Evolutionary conservation across 1,139 yeast species (phyloP).

Genomic region (Geotrichum bryndzae): DNA sequence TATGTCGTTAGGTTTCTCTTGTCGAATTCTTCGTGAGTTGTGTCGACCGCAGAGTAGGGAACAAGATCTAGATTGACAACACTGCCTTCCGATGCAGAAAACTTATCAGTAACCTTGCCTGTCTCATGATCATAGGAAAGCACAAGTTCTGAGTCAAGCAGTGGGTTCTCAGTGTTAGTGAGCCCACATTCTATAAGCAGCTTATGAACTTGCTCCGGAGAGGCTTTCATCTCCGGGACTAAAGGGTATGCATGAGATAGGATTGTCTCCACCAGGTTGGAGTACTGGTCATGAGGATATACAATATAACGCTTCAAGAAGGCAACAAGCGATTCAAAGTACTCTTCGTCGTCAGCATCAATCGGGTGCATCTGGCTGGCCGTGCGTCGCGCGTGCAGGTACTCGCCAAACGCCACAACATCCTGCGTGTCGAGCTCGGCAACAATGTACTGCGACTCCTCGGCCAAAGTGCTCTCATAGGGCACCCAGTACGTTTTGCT

Average conservation of each 20-base stretch:
- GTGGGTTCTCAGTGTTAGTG: conserved; percentile 11
- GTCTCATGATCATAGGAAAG: not conserved
- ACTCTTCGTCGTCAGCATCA: not conserved
- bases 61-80: conserved; percentile 1
- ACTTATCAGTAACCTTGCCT: conserved; percentile 6
- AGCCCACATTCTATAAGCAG: conserved; percentile 11
- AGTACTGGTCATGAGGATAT: conserved; percentile 24
- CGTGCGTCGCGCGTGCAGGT: not conserved
- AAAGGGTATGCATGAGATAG: conserved; percentile 2
- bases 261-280: conserved; percentile 19
- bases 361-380: not conserved
- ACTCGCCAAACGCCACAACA: conserved; percentile 5
- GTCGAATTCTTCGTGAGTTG: conserved; percentile 3
- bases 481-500: conserved; percentile 11
- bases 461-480: conserved; percentile 8
- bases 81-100: not conserved
- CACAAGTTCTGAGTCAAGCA: conserved; percentile 15
- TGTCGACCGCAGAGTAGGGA: not conserved
- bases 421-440: conserved; percentile 5
- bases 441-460: conserved; percentile 14
- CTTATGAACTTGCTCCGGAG: conserved; percentile 12
- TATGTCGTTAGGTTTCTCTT: not conserved
- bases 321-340: conserved; percentile 6
- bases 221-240: not conserved
- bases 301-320: conserved; percentile 23